These are phyloP conservation scores for Phlebiopsis flavidoalba DNA, from an alignment of 768 basidiomycete genomes.

Conservation along the genomic window DNA sequence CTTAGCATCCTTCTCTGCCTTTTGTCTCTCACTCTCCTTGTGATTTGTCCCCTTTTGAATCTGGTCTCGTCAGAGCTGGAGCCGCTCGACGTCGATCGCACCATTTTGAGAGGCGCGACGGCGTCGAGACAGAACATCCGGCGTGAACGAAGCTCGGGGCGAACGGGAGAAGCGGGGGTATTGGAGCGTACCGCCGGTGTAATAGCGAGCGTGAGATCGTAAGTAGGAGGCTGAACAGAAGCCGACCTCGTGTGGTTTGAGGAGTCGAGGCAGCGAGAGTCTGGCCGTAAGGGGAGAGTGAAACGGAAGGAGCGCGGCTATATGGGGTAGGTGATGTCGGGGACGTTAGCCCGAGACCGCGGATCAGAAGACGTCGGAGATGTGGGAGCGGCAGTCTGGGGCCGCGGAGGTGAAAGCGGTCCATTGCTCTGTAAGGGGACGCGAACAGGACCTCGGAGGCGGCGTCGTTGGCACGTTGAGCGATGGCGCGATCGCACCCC, in stretches of 20 bases:
- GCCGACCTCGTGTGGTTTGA: slow-evolving; percentile 41
- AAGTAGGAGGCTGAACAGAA: slow-evolving; percentile 40
- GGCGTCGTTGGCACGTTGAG: slow-evolving; percentile 26
- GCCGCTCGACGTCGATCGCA: slow-evolving; percentile 30
- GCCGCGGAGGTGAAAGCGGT: slow-evolving; percentile 19
- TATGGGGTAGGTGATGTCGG: slow-evolving; percentile 22
- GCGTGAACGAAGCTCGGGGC: slow-evolving; percentile 37
- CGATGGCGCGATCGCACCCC: slow-evolving; percentile 34
- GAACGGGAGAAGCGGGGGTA: slow-evolving; percentile 36
- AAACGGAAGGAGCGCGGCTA: slow-evolving; percentile 39
- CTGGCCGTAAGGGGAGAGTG: slow-evolving; percentile 37
- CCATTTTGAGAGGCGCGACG: slow-evolving; percentile 53
- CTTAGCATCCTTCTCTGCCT: slow-evolving; percentile 28
- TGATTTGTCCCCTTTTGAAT: slow-evolving; percentile 35
- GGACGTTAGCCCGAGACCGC: slow-evolving; percentile 24
- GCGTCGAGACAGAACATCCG: slow-evolving; percentile 36
- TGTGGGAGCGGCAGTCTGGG: slow-evolving; percentile 19
- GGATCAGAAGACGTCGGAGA: slow-evolving; percentile 15
- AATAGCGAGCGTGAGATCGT: slow-evolving; percentile 29
- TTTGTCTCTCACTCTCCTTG: slow-evolving; percentile 12
- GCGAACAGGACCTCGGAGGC: slow-evolving; percentile 17
- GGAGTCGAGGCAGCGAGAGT: slow-evolving; percentile 53
- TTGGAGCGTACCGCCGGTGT: slow-evolving; percentile 38
- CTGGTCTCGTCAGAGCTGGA: slow-evolving; percentile 55
- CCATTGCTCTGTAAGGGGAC: slow-evolving; percentile 13